Evolutionary conservation across 208 protist species (phyloP).

Genomic region (Leishmania mexicana): DNA sequence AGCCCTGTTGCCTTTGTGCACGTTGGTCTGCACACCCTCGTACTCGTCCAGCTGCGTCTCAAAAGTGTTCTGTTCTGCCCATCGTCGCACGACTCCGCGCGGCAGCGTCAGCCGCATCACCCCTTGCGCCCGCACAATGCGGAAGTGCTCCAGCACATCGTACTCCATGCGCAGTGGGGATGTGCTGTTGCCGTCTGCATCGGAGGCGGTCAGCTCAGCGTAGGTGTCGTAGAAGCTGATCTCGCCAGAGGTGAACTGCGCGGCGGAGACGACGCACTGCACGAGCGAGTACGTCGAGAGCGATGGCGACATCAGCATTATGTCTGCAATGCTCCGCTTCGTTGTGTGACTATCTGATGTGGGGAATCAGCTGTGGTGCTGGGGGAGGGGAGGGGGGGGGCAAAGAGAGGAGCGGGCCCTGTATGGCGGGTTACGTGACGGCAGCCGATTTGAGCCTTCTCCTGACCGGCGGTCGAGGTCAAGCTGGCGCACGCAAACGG

Average conservation of each 20-base stretch:
- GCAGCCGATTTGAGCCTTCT: background rate
- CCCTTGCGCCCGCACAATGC: constrained; percentile 62
- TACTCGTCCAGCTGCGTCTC: constrained; percentile 43
- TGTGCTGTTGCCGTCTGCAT: constrained; percentile 51
- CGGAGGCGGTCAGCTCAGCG: constrained; percentile 58
- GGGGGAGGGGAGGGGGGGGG: background rate
- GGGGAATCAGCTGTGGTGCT: background rate
- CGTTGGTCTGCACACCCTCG: constrained; percentile 8
- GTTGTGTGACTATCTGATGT: background rate
- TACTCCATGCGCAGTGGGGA: constrained; percentile 67
- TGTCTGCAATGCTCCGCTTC: background rate
- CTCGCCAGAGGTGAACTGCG: constrained; percentile 68
- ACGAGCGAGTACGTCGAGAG: constrained; percentile 53
- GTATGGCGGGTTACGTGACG: background rate
- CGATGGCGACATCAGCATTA: constrained; percentile 58
- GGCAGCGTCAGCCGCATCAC: constrained; percentile 79
- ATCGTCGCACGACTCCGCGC: constrained; percentile 36
- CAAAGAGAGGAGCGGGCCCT: background rate
- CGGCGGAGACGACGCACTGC: constrained; percentile 63
- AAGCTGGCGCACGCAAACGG: background rate
- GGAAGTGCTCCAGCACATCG: constrained; percentile 67
- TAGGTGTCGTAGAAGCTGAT: constrained; percentile 67
- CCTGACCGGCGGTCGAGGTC: background rate
- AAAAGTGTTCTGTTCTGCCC: constrained; percentile 72
- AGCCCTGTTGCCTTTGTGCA: constrained; percentile 2